Conservation (phyloP, 129 eudicot genomes). For the Silybum marianum region DNA sequence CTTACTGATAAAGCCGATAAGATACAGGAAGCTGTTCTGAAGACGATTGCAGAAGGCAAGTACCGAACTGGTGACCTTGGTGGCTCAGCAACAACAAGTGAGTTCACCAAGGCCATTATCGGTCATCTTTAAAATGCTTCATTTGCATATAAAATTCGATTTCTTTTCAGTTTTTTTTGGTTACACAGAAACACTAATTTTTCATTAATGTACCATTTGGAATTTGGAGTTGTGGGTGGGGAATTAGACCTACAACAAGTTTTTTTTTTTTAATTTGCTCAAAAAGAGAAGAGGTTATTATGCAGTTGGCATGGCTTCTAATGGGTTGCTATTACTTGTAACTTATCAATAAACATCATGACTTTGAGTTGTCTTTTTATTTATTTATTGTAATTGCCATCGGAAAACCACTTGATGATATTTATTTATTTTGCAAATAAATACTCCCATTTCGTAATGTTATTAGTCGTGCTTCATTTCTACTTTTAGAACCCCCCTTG, state of each 20-base stretch:
- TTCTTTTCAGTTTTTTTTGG: conserved; percentile 13
- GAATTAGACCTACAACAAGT: conserved; percentile 35
- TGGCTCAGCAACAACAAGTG: conserved; percentile 80
- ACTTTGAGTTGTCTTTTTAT: conserved; percentile 9
- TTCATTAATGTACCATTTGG: conserved; percentile 36
- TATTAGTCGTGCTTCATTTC: not conserved
- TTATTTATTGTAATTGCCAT: conserved; percentile 1
- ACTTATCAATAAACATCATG: conserved; percentile 29
- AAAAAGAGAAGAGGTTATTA: conserved; percentile 31
- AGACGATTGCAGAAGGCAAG: conserved; percentile 91
- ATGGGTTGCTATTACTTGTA: conserved; percentile 28
- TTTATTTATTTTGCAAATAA: conserved; percentile 2
- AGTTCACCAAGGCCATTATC: conserved; percentile 86
- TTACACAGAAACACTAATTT: conserved; percentile 30
- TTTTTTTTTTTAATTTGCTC: conserved; percentile 20
- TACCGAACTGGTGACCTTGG: conserved; percentile 95
- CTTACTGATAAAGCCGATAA: conserved; percentile 82
- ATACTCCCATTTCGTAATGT: not conserved
- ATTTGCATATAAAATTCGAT: conserved; percentile 27
- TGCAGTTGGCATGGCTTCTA: conserved; percentile 29
- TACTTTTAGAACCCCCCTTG: not conserved
- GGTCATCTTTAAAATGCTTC: conserved; percentile 56
- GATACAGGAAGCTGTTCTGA: conserved; percentile 79
- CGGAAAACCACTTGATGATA: conserved; percentile 4
- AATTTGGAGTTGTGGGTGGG: conserved; percentile 24